Evolutionary conservation across 495 filamentous ascomycete species (phyloP), one percentile per base, ranked within the genome.

Genomic region (Apodospora peruviana): DNA sequence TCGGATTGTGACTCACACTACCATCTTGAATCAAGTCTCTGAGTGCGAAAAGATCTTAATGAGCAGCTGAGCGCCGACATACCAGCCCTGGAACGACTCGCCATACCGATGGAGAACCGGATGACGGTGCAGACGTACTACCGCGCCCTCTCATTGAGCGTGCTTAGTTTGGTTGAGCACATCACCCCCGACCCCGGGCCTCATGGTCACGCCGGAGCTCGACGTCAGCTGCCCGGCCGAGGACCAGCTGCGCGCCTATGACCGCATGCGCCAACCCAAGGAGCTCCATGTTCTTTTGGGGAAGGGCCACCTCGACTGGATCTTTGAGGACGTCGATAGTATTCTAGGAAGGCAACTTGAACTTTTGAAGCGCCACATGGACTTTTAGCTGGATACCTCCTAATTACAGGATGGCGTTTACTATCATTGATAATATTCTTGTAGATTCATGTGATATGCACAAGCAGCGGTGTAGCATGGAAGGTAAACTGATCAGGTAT

Each of bases 81-180:
- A 7, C 39, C 39, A 9, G 39, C 39, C 5, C 39, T 41, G 11
- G 17, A 41, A 7, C 39, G 39, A 17, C 39, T 41, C 39, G 39
- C 18, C 39, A 41, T 41, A 11, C 5, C 5, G 16, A 3, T 42
- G 14, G 40, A 42, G 40, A 24, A 24, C 40, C 19, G 40, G 20
- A 42, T 24, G 5, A 12, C 40, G 40, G 20, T 42, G 20, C 40
- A 42, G 40, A 42, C 40, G 5, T 42, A 42, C 40, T 42, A 42
- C 40, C 9, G 25, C 7, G 4, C 5, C 20, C 20, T 24, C 20
- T 5, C 40, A 22, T 42, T 20, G 40, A 42, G 25, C 20, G 11
- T 24, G 20, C 20, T 42, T 5, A 4, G 25, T 22, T 5, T 42
- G 7, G 40, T 42, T 11, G 14, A 24, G 20, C 21, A 24, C 21